Evolutionary conservation across 1,284 basidiomycete genomes (phyloP).

Genomic region (Trichosporon sp.): DNA sequence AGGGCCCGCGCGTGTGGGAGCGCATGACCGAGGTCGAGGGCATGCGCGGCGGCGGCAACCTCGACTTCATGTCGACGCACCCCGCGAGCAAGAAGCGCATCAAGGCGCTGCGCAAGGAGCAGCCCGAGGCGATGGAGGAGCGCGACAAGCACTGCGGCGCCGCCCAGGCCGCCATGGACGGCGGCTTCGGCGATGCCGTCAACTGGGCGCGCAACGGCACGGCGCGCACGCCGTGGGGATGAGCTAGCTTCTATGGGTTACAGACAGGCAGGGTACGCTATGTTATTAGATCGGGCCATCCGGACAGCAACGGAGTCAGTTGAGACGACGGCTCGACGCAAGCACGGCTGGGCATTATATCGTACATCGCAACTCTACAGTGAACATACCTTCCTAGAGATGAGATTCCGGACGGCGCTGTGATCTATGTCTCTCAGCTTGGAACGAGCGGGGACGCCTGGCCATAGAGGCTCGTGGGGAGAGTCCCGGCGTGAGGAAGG

Average conservation of each 20-base stretch:
- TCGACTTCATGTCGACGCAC: constrained; percentile 60
- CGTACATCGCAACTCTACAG: background rate
- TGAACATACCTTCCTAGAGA: background rate
- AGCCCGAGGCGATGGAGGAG: constrained; percentile 3
- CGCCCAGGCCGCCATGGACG: background rate
- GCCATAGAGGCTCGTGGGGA: too few species aligned
- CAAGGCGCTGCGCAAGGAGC: constrained; percentile 48
- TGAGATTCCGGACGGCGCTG: background rate
- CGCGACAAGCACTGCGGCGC: constrained; percentile 4
- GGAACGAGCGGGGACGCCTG: background rate
- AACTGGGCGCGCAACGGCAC: background rate
- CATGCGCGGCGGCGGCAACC: constrained; percentile 29
- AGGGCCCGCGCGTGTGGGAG: constrained; percentile 65
- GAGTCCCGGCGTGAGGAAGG: too few species aligned
- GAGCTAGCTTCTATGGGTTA: too few species aligned
- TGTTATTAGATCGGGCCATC: background rate
- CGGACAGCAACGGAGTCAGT: too few species aligned
- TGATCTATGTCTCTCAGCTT: constrained; percentile 2
- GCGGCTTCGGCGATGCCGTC: background rate
- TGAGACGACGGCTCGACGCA: too few species aligned
- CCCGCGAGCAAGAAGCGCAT: constrained; percentile 66
- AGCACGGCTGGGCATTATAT: background rate
- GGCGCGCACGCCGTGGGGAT: background rate
- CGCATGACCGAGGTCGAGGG: constrained; percentile 59
- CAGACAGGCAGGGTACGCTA: background rate